A percentile compares a stretch with the other conserved stretches of the same genome.
These are phyloP conservation scores for Colletotrichum sp. DNA, from an alignment of 2,329 filamentous ascomycete species.

Conservation along the genomic window DNA sequence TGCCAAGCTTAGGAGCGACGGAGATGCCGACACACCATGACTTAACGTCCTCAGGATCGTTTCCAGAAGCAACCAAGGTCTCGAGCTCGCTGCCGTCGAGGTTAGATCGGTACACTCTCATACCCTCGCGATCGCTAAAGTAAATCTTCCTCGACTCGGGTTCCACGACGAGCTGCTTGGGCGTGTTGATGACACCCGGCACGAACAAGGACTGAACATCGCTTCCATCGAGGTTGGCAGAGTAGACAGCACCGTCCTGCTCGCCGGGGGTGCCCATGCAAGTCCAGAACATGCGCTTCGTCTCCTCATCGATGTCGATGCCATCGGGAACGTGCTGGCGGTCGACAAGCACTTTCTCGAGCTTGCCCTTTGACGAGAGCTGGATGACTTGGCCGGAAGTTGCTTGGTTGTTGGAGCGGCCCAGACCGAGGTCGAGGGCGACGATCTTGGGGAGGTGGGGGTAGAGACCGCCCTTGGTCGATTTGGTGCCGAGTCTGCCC, in stretches of 20 bases:
- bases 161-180: slow-evolving; percentile 46
- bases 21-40: slow-evolving; percentile 63
- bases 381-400: slow-evolving; percentile 14
- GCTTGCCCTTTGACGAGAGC: slow-evolving; percentile 24
- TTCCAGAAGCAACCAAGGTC: slow-evolving; percentile 42
- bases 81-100: slow-evolving; percentile 44
- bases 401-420: neutral
- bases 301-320: slow-evolving; percentile 38
- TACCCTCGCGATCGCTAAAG: slow-evolving; percentile 49
- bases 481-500: slow-evolving; percentile 53
- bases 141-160: slow-evolving; percentile 37
- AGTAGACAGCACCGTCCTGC: slow-evolving; percentile 47
- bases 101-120: slow-evolving; percentile 42
- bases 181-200: slow-evolving; percentile 51
- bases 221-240: slow-evolving; percentile 54
- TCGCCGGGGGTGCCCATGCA: slow-evolving; percentile 48
- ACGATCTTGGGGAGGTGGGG: slow-evolving; percentile 28
- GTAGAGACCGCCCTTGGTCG: slow-evolving; percentile 42
- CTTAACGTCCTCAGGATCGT: slow-evolving; percentile 34
- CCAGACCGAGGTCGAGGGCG: neutral
- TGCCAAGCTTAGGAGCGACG: slow-evolving; percentile 43
- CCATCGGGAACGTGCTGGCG: slow-evolving; percentile 46
- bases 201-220: slow-evolving; percentile 48
- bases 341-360: slow-evolving; percentile 26
- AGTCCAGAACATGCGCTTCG: slow-evolving; percentile 52